A percentile compares a stretch with the other conserved stretches of the same genome.
Conservation (phyloP, 2,329 filamentous ascomycete genomes). For the Botrytis tulipae region DNA sequence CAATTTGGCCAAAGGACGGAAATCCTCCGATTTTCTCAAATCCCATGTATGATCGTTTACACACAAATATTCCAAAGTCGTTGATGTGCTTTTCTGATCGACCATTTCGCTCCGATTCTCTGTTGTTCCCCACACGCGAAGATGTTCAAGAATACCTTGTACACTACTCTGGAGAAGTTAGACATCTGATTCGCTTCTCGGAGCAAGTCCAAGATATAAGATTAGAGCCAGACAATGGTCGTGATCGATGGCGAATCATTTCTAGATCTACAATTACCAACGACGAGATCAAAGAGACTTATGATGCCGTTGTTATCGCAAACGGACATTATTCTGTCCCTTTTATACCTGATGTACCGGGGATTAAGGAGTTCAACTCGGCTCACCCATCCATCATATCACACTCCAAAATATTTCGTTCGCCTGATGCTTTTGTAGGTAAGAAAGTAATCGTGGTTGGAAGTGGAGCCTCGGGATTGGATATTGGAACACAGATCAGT, state of each 20-base stretch:
- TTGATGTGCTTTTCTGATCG: constrained; percentile 80
- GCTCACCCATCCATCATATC: constrained; percentile 59
- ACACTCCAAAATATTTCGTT: constrained; percentile 80
- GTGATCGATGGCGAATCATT: constrained; percentile 56
- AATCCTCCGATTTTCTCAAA: constrained; percentile 63
- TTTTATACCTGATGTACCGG: constrained; percentile 61
- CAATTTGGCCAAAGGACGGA: constrained; percentile 48
- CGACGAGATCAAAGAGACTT: constrained; percentile 27
- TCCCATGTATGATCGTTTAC: constrained; percentile 76
- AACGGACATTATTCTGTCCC: constrained; percentile 73
- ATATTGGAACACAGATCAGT: constrained; percentile 77
- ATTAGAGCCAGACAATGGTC: constrained; percentile 31
- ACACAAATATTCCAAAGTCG: constrained; percentile 81
- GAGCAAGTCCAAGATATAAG: constrained; percentile 65
- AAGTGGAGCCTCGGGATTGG: constrained; percentile 78
- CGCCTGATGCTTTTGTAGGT: constrained; percentile 56
- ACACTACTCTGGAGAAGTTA: constrained; percentile 63
- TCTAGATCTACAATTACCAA: constrained; percentile 33
- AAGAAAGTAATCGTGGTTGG: constrained; percentile 83
- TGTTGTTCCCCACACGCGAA: constrained; percentile 72
- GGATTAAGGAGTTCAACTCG: constrained; percentile 58
- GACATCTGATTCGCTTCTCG: constrained; percentile 65
- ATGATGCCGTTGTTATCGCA: constrained; percentile 74
- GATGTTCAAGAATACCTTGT: constrained; percentile 73
- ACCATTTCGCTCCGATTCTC: constrained; percentile 59